Base-by-base conservation (phyloP, 192 early-diverging fungal genomes). In the Geranomyces variabilis region DNA sequence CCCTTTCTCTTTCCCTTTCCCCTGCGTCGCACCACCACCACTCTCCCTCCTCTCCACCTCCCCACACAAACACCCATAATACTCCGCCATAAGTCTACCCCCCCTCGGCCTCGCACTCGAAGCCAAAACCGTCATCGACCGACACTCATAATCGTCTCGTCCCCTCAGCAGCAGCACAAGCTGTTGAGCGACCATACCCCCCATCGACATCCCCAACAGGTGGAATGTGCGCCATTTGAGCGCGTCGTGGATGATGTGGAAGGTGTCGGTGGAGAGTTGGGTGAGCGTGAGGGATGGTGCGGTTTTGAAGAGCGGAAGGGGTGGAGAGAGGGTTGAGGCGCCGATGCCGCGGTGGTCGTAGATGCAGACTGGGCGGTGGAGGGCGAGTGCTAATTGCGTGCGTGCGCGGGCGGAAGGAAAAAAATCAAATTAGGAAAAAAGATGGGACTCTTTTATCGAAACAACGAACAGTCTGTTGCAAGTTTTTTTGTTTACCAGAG, bases 311-410 rank as follows among this genome's bases (percentile, higher is more conserved):
- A 53, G 57, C 0, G 69, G 69, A 6, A 10, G 36, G 3, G 36
- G 57, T 57, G 24, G 59, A 33, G 15, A 31, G 29, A 3, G 56
- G 30, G 33, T 36, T 36, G 34, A 29, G 51, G 33, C 47, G 22
- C 80, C 80, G 17, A 75, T 74, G 28, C 80, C 80, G 26, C 80
- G 63, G 62, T 81, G 75, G 63, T 81, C 80, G 53, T 73, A 59
- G 12, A 81, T 77, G 49, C 75, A 77, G 6, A 80, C 75, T 22
- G 71, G 67, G n/a, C n/a, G n/a, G n/a, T n/a, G n/a, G n/a, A n/a
- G n/a, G n/a, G n/a, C n/a, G n/a, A n/a, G n/a, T n/a, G n/a, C n/a
- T n/a, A n/a, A n/a, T n/a, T n/a, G n/a, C n/a, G n/a, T n/a, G n/a
- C n/a, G n/a, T n/a, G n/a, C n/a, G n/a, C n/a, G n/a, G n/a, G n/a